These are phyloP conservation scores for Boletus reticuloceps DNA, from an alignment of 768 basidiomycete genomes.

Conservation along the genomic window DNA sequence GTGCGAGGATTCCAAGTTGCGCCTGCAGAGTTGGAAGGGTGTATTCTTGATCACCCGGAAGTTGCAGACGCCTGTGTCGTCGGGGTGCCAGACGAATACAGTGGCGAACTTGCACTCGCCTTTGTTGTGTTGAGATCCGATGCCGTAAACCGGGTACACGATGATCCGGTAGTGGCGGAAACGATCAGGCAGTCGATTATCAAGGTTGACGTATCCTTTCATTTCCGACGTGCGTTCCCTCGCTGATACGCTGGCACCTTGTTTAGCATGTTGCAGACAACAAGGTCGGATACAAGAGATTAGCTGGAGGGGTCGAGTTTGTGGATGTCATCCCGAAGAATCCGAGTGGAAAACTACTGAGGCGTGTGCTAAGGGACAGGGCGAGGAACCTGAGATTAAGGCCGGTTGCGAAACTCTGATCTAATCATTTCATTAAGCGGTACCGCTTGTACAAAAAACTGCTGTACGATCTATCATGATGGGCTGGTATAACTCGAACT, in stretches of 20 bases:
- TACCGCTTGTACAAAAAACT: too few species aligned
- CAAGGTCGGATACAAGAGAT: conserved; percentile 59
- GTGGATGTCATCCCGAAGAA: conserved; percentile 65
- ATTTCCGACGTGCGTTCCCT: background rate
- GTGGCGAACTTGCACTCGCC: conserved; percentile 71
- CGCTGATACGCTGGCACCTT: background rate
- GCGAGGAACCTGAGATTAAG: conserved; percentile 33
- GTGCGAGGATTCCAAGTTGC: conserved; percentile 58
- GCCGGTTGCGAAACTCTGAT: conserved; percentile 29
- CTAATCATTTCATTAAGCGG: too few species aligned
- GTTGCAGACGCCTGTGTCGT: conserved; percentile 66
- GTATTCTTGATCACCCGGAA: conserved; percentile 57
- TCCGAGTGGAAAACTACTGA: conserved; percentile 65
- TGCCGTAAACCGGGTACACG: conserved; percentile 34
- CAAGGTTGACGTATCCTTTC: conserved; percentile 43
- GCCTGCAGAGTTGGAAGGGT: conserved; percentile 66
- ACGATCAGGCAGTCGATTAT: conserved; percentile 41
- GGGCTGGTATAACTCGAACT: too few species aligned
- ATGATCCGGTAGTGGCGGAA: conserved; percentile 32
- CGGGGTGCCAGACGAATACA: conserved; percentile 68
- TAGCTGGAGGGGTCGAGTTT: conserved; percentile 62
- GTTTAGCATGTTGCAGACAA: conserved; percentile 55
- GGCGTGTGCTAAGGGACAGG: conserved; percentile 51
- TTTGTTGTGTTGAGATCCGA: conserved; percentile 54
- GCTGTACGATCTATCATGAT: too few species aligned